phyloP scores from a whole-genome alignment of 2,329 filamentous ascomycete genomes.

The Colletotrichum echinochloae region DNA sequence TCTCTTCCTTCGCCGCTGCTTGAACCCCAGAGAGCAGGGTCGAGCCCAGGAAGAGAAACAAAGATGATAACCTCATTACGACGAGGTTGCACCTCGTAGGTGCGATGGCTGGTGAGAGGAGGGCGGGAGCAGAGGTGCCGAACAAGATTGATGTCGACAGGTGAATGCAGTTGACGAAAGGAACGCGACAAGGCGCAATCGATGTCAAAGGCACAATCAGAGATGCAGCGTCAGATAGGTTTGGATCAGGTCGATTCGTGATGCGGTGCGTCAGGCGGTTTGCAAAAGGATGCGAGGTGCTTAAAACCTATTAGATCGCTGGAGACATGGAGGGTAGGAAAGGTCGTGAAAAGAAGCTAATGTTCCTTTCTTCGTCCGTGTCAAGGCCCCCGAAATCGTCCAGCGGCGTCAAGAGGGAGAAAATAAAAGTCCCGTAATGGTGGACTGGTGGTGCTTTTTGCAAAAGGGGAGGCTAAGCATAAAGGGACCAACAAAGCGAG shows the following conservation, averaged over 20 bases:
- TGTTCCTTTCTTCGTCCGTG: constrained; percentile 30
- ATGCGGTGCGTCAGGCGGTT: constrained; percentile 25
- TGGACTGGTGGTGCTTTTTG: constrained; percentile 30
- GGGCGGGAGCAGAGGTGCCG: neutral
- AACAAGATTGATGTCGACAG: neutral
- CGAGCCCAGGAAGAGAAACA: constrained; percentile 61
- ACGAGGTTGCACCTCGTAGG: constrained; percentile 35
- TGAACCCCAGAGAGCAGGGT: constrained; percentile 56
- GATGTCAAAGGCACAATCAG: constrained; percentile 23
- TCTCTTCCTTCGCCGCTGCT: constrained; percentile 48
- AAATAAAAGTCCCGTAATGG: constrained; percentile 22
- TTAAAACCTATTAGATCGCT: constrained; percentile 35
- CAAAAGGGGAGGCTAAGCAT: constrained; percentile 36
- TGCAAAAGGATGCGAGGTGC: constrained; percentile 18
- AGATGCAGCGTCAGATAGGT: constrained; percentile 13
- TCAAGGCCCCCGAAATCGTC: constrained; percentile 38
- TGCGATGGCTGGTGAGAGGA: constrained; percentile 12
- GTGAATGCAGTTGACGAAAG: constrained; percentile 10
- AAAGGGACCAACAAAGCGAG: constrained; percentile 35
- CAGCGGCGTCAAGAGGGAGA: constrained; percentile 33
- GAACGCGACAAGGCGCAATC: constrained; percentile 23
- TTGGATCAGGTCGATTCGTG: constrained; percentile 34
- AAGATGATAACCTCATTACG: constrained; percentile 59
- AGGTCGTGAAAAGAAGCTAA: constrained; percentile 24
- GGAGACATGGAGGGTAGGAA: constrained; percentile 33